Evolutionary conservation across 2,329 filamentous ascomycete species (phyloP), one percentile per base, ranked within the genome.

Genomic region (Chaetothyriales sp.): DNA sequence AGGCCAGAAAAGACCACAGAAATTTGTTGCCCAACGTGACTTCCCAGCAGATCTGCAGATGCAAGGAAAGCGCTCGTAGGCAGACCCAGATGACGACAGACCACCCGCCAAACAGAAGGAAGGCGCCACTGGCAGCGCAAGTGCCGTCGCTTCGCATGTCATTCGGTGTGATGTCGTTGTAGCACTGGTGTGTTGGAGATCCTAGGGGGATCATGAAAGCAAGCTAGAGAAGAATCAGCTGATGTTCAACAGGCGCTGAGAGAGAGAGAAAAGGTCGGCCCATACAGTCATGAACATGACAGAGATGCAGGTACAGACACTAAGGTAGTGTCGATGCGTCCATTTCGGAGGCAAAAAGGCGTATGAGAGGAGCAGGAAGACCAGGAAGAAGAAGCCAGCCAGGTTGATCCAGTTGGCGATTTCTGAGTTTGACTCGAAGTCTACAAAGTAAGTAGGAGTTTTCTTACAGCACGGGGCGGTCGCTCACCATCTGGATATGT

Each of bases 1-100:
- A 70, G 15, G 77, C 75, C 62, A 95, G 81, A 2, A 90, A 81
- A 57, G 79, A 77, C 73, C 86, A 87, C 80, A 95, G 95, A 68
- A 95, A 96, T 61, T 77, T 84, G 44, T 81, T 78, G 42, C 92
- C 92, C 3, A 94, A 85, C 6, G 90, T 80, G 32, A 93, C 76
- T 66, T 96, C 88, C 92, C 92, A 98, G 72, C 89, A 95, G 57
- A 98, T 95, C 67, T 96, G 92, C 22, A 98, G 79, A 67, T 98
- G 92, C 60, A 98, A 82, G 3, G 88, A 94, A 32, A 96, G 70
- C 0, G 90, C 85, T 56, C 92, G 81, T 53, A 95, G 76, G 64
- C 95, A 94, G 56, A 89, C 80, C 90, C 92, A 98, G 66, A 94
- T 81, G 28, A 87, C 79, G 45, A 82, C 85, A 26, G 80, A 77